phyloP scores from a whole-genome alignment of 2,329 filamentous ascomycete genomes.

The Scedosporium dehoogii region DNA sequence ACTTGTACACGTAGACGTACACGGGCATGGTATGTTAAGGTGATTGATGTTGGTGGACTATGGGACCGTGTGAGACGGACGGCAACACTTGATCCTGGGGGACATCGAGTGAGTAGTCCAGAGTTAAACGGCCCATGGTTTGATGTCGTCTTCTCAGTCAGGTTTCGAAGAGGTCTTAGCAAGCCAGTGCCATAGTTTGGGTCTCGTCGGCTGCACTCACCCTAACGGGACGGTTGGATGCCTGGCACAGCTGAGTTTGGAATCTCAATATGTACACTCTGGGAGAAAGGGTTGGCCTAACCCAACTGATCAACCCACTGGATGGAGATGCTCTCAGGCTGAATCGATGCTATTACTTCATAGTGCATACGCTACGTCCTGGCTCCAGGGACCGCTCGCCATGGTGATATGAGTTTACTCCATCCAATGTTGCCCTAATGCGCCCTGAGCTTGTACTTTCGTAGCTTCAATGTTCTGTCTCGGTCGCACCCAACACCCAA shows the following conservation, averaged over 20 bases:
- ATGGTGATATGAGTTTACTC: too few relatives aligned
- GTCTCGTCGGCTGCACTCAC: neutral
- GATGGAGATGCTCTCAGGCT: too few relatives aligned
- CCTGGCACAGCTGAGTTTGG: too few relatives aligned
- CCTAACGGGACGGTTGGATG: neutral
- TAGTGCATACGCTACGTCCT: too few relatives aligned
- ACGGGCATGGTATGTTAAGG: too few relatives aligned
- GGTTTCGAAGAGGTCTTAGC: neutral
- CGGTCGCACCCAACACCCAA: neutral
- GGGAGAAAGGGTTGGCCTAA: too few relatives aligned
- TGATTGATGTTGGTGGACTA: neutral
- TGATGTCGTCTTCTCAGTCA: neutral
- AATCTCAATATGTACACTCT: too few relatives aligned
- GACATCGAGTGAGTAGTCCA: neutral
- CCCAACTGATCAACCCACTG: too few relatives aligned
- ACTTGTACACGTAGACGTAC: neutral
- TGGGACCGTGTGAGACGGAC: neutral
- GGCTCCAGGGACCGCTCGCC: too few relatives aligned
- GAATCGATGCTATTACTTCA: too few relatives aligned
- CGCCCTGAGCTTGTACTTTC: neutral
- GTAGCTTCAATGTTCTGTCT: neutral
- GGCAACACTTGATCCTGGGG: neutral
- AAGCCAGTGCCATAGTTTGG: neutral
- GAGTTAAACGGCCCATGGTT: neutral
- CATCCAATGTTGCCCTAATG: too few relatives aligned